Evolutionary conservation across 306 rosid species (phyloP).

Genomic region (Cyclanthera cordifolia): DNA sequence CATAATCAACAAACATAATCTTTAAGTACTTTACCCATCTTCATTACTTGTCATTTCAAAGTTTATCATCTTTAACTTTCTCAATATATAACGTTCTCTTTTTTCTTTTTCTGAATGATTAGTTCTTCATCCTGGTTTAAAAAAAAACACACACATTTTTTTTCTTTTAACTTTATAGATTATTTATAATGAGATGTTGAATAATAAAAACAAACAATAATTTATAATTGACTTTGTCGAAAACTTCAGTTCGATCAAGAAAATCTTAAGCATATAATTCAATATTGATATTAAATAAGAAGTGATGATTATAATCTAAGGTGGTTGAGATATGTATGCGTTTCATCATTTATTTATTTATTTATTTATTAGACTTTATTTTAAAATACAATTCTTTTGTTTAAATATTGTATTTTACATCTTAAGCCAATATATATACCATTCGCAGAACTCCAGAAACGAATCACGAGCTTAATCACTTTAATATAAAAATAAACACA

Average conservation of each 20-base stretch:
- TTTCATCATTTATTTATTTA: too few species aligned
- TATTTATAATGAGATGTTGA: neutral
- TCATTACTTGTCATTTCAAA: neutral
- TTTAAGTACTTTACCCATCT: neutral
- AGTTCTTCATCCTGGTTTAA: neutral
- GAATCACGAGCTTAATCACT: neutral
- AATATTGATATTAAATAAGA: neutral
- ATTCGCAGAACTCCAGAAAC: neutral
- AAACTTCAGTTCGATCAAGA: neutral
- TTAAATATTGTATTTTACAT: neutral
- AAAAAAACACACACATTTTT: neutral
- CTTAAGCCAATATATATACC: neutral
- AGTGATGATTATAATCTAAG: neutral
- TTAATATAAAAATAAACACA: conserved; percentile 1
- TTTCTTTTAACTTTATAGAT: neutral
- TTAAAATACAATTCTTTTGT: neutral
- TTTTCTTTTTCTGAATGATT: neutral
- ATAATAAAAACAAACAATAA: neutral
- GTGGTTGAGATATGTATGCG: neutral
- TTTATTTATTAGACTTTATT: too few species aligned
- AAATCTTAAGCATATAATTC: too few species aligned
- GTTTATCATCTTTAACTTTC: neutral
- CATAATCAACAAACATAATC: conserved; percentile 6
- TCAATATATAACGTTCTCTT: neutral
- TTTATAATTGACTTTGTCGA: neutral